These are phyloP conservation scores for Xeromyces bisporus DNA, from an alignment of 495 filamentous ascomycete genomes.

Conservation along the genomic window DNA sequence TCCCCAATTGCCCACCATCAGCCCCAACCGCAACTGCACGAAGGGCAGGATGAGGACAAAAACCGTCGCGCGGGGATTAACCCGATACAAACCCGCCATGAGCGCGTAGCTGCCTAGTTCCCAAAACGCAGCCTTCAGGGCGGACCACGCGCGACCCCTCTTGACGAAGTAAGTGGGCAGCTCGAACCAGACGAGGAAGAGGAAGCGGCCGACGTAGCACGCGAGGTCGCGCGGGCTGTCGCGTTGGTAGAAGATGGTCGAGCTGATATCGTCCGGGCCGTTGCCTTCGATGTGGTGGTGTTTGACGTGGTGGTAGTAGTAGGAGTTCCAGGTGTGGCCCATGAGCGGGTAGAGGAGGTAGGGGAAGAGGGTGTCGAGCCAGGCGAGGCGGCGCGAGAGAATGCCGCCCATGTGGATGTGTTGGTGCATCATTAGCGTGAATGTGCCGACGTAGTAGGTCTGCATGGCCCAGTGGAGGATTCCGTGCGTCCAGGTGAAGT, in stretches of 20 bases:
- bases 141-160: constrained; percentile 34
- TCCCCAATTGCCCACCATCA: constrained; percentile 65
- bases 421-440: constrained; percentile 68
- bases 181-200: constrained; percentile 55
- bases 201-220: constrained; percentile 53
- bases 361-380: constrained; percentile 47
- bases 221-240: constrained; percentile 46
- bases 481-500: constrained; percentile 50
- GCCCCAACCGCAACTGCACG: constrained; percentile 37
- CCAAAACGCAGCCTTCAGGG: constrained; percentile 34
- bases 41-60: constrained; percentile 48
- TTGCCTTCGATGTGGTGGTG: constrained; percentile 74
- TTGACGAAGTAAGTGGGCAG: constrained; percentile 54
- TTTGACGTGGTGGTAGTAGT: constrained; percentile 75
- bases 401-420: constrained; percentile 68
- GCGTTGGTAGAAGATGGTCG: constrained; percentile 60
- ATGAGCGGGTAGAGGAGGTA: constrained; percentile 59
- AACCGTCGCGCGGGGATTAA: constrained; percentile 33
- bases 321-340: constrained; percentile 72
- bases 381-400: constrained; percentile 22
- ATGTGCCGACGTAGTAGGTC: constrained; percentile 47
- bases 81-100: constrained; percentile 30
- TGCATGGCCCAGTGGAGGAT: constrained; percentile 44
- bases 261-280: constrained; percentile 56
- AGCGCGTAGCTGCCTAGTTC: constrained; percentile 36